These are phyloP conservation scores for Colletotrichum godetiae DNA, from an alignment of 2,329 filamentous ascomycete species.

Conservation along the genomic window DNA sequence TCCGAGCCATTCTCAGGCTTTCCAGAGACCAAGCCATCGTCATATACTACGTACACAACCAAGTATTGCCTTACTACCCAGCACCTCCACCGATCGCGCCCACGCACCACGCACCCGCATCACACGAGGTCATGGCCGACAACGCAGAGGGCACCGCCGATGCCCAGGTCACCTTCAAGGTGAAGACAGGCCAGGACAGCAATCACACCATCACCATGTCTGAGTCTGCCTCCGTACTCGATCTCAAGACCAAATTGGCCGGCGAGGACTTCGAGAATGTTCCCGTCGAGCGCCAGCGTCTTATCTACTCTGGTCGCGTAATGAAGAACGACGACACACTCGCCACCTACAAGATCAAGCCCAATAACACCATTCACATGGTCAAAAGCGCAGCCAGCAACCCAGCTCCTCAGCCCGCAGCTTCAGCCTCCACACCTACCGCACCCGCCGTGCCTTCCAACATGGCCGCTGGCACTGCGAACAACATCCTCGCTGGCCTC, in stretches of 20 bases:
- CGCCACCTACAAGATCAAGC: slow-evolving; percentile 91
- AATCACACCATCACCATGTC: slow-evolving; percentile 86
- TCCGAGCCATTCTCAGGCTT: neutral
- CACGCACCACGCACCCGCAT: neutral
- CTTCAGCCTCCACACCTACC: slow-evolving; percentile 56
- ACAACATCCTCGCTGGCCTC: slow-evolving; percentile 89
- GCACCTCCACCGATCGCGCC: neutral
- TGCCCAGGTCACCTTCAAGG: slow-evolving; percentile 90
- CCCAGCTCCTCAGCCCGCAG: slow-evolving; percentile 56
- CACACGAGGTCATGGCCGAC: slow-evolving; percentile 69
- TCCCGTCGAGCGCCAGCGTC: slow-evolving; percentile 86
- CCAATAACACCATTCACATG: slow-evolving; percentile 94
- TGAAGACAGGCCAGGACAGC: slow-evolving; percentile 94
- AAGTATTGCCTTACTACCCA: neutral
- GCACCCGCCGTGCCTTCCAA: slow-evolving; percentile 76
- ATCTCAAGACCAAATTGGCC: slow-evolving; percentile 91
- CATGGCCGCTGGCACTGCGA: slow-evolving; percentile 84
- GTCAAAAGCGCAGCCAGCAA: slow-evolving; percentile 97
- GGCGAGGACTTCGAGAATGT: slow-evolving; percentile 86
- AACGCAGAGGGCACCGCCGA: slow-evolving; percentile 71
- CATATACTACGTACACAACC: neutral
- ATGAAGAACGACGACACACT: slow-evolving; percentile 94
- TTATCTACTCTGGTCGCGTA: slow-evolving; percentile 97
- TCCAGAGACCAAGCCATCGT: neutral
- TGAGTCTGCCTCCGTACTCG: slow-evolving; percentile 79